Conservation (phyloP, 2,329 filamentous ascomycete genomes). For the Aspergillus latus region DNA sequence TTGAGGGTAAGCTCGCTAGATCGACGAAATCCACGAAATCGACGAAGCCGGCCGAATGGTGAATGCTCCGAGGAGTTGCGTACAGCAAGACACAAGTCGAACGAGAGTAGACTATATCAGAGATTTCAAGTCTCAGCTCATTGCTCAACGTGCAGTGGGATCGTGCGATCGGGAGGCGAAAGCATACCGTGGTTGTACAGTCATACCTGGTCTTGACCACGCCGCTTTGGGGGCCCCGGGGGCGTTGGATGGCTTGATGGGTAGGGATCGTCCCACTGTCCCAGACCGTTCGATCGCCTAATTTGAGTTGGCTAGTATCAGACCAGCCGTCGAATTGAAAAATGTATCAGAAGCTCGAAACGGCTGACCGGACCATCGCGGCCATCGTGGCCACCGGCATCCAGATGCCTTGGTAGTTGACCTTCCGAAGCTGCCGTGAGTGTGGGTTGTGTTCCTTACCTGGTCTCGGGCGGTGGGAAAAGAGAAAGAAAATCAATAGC, state of each 20-base stretch:
- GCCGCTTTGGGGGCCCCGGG: constrained; percentile 12
- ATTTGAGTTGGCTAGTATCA: constrained; percentile 22
- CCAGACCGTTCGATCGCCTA: constrained; percentile 30
- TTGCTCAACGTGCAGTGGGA: constrained; percentile 2
- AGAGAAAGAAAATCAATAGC: constrained; percentile 2
- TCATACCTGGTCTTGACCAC: constrained; percentile 5
- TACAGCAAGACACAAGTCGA: not conserved
- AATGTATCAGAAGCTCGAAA: not conserved
- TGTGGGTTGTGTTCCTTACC: not conserved
- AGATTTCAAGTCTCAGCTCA: constrained; percentile 2
- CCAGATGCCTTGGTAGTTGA: not conserved
- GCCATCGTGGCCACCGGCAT: not conserved
- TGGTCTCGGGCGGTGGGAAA: not conserved
- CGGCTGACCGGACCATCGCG: not conserved
- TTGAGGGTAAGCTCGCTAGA: not conserved
- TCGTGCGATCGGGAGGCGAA: constrained; percentile 22
- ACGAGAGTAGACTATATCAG: constrained; percentile 9
- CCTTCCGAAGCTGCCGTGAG: not conserved
- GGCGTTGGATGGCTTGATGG: constrained; percentile 20
- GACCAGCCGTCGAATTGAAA: constrained; percentile 2
- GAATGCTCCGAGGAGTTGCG: constrained; percentile 10
- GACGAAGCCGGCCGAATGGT: constrained; percentile 2
- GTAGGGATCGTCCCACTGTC: constrained; percentile 25
- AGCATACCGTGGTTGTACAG: constrained; percentile 14
- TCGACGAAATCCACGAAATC: not conserved